Evolutionary conservation across 2,329 filamentous ascomycete genomes (phyloP).

Genomic region (Sclerotinia sclerotiorum): DNA sequence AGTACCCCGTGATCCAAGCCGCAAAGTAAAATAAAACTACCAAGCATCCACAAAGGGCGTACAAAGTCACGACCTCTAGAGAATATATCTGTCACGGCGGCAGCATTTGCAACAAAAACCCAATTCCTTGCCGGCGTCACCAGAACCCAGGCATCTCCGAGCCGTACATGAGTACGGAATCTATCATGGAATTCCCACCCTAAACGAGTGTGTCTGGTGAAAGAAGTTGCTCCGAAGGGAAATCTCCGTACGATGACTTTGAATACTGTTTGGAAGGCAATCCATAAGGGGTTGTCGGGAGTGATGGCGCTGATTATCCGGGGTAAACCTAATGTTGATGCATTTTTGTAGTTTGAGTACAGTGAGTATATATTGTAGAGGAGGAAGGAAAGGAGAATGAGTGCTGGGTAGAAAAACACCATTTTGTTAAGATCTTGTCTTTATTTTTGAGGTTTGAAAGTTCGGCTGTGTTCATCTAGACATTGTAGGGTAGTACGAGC

Average conservation of each 20-base stretch:
- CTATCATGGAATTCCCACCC: conserved; percentile 19
- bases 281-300: conserved; percentile 22
- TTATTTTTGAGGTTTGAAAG: neutral
- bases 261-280: conserved; percentile 5
- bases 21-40: neutral
- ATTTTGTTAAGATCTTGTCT: neutral
- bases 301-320: conserved; percentile 10
- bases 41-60: conserved; percentile 14
- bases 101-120: conserved; percentile 13
- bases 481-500: too few species aligned
- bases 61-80: conserved; percentile 4
- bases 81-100: conserved; percentile 10
- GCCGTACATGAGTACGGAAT: conserved; percentile 2
- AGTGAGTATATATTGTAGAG: neutral
- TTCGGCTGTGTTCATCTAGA: neutral
- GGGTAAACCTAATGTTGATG: neutral
- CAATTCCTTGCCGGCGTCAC: conserved; percentile 11
- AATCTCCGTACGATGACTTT: conserved; percentile 6
- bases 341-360: conserved; percentile 6
- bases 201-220: conserved; percentile 10
- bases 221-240: conserved; percentile 11
- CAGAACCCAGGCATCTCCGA: conserved; percentile 12
- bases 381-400: neutral
- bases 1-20: neutral
- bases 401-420: neutral